Percentiles rank a stretch among this genome's conserved stretches.
Evolutionary conservation across 345 rosid species (phyloP).

Genomic region (Euclidium syriacum): DNA sequence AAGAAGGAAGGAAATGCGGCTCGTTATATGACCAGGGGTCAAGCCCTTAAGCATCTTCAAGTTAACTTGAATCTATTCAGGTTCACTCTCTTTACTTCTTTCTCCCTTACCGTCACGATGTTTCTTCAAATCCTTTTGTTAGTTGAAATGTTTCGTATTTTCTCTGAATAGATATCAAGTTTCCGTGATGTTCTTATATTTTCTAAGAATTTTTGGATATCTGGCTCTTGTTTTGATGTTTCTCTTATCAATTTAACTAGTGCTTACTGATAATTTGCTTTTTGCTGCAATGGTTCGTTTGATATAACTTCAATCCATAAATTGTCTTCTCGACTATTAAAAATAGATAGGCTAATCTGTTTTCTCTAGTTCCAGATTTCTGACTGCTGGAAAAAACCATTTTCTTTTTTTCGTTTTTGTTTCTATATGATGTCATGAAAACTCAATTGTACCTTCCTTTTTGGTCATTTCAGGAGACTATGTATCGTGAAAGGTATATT

Average conservation of each 20-base stretch:
- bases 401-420: background rate
- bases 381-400: too few relatives aligned
- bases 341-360: background rate
- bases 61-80: constrained; percentile 65
- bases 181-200: background rate
- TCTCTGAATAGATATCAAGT: background rate
- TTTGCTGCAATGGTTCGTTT: background rate
- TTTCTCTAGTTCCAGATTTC: background rate
- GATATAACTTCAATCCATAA: background rate
- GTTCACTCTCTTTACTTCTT: constrained; percentile 34
- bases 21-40: constrained; percentile 79
- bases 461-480: constrained; percentile 47
- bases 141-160: background rate
- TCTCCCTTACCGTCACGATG: background rate
- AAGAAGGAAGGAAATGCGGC: constrained; percentile 96
- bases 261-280: background rate
- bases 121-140: background rate
- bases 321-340: background rate
- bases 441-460: background rate
- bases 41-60: constrained; percentile 79
- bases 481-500: constrained; percentile 83
- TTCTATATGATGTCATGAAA: background rate
- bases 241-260: background rate
- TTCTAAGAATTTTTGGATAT: background rate
- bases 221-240: background rate